Base-by-base conservation (phyloP, 2,329 filamentous ascomycete genomes). In the Arthrinium puccinioides region DNA sequence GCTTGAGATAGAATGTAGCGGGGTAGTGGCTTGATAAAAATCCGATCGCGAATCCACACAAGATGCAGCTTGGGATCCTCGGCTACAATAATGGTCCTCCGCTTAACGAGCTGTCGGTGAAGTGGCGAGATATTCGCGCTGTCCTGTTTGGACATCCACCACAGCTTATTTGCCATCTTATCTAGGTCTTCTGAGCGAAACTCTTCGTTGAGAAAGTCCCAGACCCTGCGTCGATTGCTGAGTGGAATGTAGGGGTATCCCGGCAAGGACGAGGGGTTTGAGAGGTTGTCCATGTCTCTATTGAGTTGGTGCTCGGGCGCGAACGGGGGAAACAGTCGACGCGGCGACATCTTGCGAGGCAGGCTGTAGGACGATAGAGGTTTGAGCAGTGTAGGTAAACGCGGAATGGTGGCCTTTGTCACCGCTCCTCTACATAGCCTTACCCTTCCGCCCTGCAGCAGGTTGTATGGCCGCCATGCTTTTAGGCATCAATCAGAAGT, bases 61-160 rank as follows among this genome's bases (percentile, higher is more conserved):
- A 65, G 46, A 42, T 64, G 60, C 9, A 60, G 43, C 23, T 59
- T 51, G 2, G 53, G 44, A 18, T 57, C 44, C 40, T 64, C 60
- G 5, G 55, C 54, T 13, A 61, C 27, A 3, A 59, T 15, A 14
- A 65, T 56, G 2, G 44, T 31, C 10, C 57, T 56, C 1, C 42
- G 43, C 9, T 54, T 45, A 2, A 55, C 38, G 13, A 41, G 39
- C 30, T 61, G 56, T 7, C 47, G 32, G 37, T 64, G 59, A 3
- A 61, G 44, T 3, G 55, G 41, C 9, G 43, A 44, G 20, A 51
- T 45, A 34, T 45, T 45, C 9, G 14, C 18, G 38, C 40, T 42
- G 23, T 40, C 26, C 21, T 43, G 40, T 21, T 42, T 49, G 11
- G 40, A 41, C 32, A 42, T 45, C 38, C 32, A 37, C 33, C 28